Evolutionary conservation across 2,329 filamentous ascomycete species (phyloP).

Genomic region (Aureobasidium lini): DNA sequence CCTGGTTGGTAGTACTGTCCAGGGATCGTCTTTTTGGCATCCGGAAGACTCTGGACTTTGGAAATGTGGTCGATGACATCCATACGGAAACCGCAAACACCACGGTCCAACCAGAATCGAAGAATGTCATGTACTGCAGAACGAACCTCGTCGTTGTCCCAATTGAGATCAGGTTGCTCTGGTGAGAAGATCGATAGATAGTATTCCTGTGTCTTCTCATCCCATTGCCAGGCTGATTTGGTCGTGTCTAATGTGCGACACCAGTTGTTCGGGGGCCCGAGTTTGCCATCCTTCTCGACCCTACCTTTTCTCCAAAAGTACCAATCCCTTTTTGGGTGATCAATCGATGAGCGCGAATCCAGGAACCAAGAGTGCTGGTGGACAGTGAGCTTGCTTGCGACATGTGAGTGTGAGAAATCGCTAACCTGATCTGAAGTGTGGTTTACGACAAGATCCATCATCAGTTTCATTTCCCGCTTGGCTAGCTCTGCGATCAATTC

Average conservation of each 20-base stretch:
- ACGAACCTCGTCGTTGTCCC: slow-evolving; percentile 63
- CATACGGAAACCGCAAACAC: slow-evolving; percentile 44
- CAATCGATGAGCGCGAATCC: slow-evolving; percentile 44
- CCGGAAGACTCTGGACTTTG: slow-evolving; percentile 20
- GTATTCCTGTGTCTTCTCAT: slow-evolving; percentile 65
- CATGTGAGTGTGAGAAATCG: slow-evolving; percentile 35
- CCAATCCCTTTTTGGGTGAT: slow-evolving; percentile 46
- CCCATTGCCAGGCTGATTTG: slow-evolving; percentile 58
- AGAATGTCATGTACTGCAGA: slow-evolving; percentile 56
- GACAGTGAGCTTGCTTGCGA: slow-evolving; percentile 72
- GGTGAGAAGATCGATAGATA: slow-evolving; percentile 69
- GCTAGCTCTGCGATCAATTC: too few relatives aligned
- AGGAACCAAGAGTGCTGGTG: slow-evolving; percentile 54
- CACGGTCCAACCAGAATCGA: slow-evolving; percentile 65
- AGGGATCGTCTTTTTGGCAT: slow-evolving; percentile 20
- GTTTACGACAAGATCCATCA: too few relatives aligned
- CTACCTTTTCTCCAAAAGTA: slow-evolving; percentile 47
- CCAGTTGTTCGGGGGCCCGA: slow-evolving; percentile 69
- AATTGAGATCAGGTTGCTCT: slow-evolving; percentile 77
- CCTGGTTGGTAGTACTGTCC: slow-evolving; percentile 17
- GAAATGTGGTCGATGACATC: slow-evolving; percentile 24
- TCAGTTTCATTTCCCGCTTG: too few relatives aligned
- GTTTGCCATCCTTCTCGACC: slow-evolving; percentile 44
- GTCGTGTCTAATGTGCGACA: slow-evolving; percentile 47
- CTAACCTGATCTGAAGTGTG: too few relatives aligned